phyloP scores from a whole-genome alignment of 306 rosid genomes.

The Quercus parvula region DNA sequence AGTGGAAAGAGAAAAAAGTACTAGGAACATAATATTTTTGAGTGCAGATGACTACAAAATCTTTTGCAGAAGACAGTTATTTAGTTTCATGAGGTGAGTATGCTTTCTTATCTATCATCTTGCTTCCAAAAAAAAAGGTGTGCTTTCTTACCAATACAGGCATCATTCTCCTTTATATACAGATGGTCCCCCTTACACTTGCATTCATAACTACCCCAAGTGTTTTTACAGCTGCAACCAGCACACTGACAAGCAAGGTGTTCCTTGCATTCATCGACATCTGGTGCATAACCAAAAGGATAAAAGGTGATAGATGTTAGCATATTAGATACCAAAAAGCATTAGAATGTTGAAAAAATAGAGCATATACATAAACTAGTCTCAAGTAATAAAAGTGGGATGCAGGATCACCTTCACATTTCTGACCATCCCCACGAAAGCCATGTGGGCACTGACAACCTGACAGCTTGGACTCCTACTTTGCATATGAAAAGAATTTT shows the following conservation, averaged over 20 bases:
- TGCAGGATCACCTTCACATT: slow-evolving; percentile 61
- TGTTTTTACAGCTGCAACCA: slow-evolving; percentile 52
- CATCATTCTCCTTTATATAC: slow-evolving; percentile 49
- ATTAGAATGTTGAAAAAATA: neutral
- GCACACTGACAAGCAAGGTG: slow-evolving; percentile 44
- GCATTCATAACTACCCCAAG: slow-evolving; percentile 59
- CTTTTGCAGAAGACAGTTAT: neutral
- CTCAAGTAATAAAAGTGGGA: neutral
- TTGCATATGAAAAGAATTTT: slow-evolving; percentile 5
- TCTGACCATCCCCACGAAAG: slow-evolving; percentile 63
- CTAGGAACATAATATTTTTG: neutral
- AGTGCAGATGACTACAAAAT: neutral
- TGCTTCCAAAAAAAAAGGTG: too few species aligned
- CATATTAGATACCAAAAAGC: neutral
- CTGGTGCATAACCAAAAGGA: slow-evolving; percentile 25
- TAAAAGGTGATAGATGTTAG: neutral
- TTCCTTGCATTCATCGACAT: slow-evolving; percentile 49
- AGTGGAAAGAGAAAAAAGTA: neutral
- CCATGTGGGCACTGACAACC: slow-evolving; percentile 81
- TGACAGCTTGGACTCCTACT: slow-evolving; percentile 53
- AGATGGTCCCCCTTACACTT: slow-evolving; percentile 41
- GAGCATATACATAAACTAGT: neutral
- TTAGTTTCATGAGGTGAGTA: neutral
- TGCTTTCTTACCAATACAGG: slow-evolving; percentile 45
- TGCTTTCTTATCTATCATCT: slow-evolving; percentile 22